These are phyloP conservation scores for Alternaria infectoria DNA, from an alignment of 2,329 filamentous ascomycete species.

Conservation along the genomic window DNA sequence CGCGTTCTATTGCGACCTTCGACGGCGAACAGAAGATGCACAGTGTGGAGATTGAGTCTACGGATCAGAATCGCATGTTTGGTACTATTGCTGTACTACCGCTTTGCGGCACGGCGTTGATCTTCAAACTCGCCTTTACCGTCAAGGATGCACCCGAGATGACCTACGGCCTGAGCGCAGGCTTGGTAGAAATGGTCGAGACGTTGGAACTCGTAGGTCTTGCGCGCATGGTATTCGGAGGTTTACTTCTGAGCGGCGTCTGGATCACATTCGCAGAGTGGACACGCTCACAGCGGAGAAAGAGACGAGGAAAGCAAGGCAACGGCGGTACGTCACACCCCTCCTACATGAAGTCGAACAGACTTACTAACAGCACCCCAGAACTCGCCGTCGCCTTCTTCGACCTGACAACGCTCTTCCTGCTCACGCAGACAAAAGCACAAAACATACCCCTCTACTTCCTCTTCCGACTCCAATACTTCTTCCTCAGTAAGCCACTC, in stretches of 20 bases:
- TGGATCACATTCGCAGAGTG: conserved; percentile 41
- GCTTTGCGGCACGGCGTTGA: conserved; percentile 65
- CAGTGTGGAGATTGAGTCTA: conserved; percentile 27
- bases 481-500: conserved; percentile 52
- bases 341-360: too few species aligned
- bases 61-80: conserved; percentile 39
- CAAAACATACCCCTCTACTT: conserved; percentile 87
- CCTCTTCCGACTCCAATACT: conserved; percentile 70
- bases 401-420: conserved; percentile 75
- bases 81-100: conserved; percentile 42
- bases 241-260: conserved; percentile 37
- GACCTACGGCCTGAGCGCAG: conserved; percentile 47
- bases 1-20: conserved; percentile 33
- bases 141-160: conserved; percentile 87
- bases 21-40: conserved; percentile 19
- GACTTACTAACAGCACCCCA: conserved; percentile 25
- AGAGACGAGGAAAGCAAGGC: conserved; percentile 16
- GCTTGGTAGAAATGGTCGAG: conserved; percentile 57
- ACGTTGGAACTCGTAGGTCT: conserved; percentile 35
- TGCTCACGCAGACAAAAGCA: conserved; percentile 84
- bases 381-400: conserved; percentile 58
- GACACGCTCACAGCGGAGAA: conserved; percentile 26
- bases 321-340: conserved; percentile 32
- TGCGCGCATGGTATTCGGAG: conserved; percentile 47
- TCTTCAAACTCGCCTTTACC: conserved; percentile 91